A percentile compares a stretch with the other conserved stretches of the same genome.
These are phyloP conservation scores for Hippophae rhamnoides DNA, from an alignment of 306 rosid species.

Conservation along the genomic window DNA sequence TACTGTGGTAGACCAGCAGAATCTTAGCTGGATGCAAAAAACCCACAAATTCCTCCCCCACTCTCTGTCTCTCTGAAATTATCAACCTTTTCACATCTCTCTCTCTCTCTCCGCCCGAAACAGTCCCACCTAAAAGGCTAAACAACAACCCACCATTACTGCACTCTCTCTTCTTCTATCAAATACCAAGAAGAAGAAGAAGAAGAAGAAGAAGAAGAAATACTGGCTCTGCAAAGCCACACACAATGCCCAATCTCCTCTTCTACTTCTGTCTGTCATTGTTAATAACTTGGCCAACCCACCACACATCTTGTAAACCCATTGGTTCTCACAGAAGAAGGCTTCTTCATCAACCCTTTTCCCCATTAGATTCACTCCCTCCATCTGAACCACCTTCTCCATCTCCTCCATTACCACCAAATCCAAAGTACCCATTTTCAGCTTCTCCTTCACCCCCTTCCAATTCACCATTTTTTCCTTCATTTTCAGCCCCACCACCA, in stretches of 20 bases:
- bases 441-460: slow-evolving; percentile 30
- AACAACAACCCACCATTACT: slow-evolving; percentile 19
- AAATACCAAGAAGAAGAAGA: background rate
- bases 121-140: slow-evolving; percentile 10
- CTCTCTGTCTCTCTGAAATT: background rate
- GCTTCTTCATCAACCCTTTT: slow-evolving; percentile 58
- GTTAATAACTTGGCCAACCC: slow-evolving; percentile 8
- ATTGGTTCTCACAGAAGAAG: slow-evolving; percentile 25
- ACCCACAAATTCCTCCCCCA: background rate
- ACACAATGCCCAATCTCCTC: slow-evolving; percentile 37
- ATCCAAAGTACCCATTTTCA: slow-evolving; percentile 61
- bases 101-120: background rate
- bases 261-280: slow-evolving; percentile 8
- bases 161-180: slow-evolving; percentile 10
- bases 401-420: slow-evolving; percentile 22
- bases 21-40: slow-evolving; percentile 82
- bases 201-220: no score
- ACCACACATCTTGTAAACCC: slow-evolving; percentile 5
- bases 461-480: slow-evolving; percentile 72
- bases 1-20: slow-evolving; percentile 18
- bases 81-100: slow-evolving; percentile 11
- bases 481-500: slow-evolving; percentile 48
- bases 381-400: slow-evolving; percentile 39
- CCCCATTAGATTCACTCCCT: slow-evolving; percentile 27
- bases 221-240: slow-evolving; percentile 3